These are phyloP conservation scores for Odontarrhena argentea DNA, from an alignment of 345 rosid species.

Conservation along the genomic window DNA sequence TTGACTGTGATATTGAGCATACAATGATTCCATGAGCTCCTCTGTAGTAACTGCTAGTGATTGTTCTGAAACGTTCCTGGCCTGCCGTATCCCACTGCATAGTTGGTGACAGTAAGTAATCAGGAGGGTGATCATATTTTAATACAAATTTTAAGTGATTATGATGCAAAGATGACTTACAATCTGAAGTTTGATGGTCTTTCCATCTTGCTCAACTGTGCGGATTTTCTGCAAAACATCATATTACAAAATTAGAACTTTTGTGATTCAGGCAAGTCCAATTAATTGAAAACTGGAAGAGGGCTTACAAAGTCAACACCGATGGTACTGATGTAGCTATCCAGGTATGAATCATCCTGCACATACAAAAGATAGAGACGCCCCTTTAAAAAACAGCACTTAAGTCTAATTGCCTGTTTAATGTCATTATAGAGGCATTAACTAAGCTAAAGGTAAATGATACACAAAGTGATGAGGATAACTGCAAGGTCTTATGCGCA, in stretches of 20 bases:
- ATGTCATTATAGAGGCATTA: background rate
- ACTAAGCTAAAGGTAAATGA: conserved; percentile 1
- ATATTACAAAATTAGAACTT: conserved; percentile 3
- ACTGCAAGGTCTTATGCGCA: background rate
- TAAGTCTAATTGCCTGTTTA: background rate
- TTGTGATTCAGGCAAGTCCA: background rate
- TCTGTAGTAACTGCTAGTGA: conserved; percentile 90
- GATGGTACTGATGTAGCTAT: conserved; percentile 90
- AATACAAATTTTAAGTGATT: background rate
- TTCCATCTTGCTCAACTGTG: conserved; percentile 91
- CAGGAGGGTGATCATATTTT: background rate
- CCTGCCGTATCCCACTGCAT: conserved; percentile 96
- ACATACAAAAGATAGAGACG: conserved; percentile 7
- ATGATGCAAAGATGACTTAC: conserved; percentile 32
- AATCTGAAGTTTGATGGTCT: conserved; percentile 55
- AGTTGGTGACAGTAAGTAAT: conserved; percentile 21
- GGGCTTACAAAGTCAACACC: conserved; percentile 91
- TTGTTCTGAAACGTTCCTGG: conserved; percentile 88
- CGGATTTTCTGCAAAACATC: conserved; percentile 73
- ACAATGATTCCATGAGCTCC: conserved; percentile 94
- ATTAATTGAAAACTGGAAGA: background rate
- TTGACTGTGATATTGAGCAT: conserved; percentile 9
- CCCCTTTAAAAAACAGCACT: background rate
- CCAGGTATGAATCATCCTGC: conserved; percentile 94
- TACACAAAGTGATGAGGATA: background rate